phyloP scores from a whole-genome alignment of 192 early-diverging fungal genomes.

The Podila epigama region DNA sequence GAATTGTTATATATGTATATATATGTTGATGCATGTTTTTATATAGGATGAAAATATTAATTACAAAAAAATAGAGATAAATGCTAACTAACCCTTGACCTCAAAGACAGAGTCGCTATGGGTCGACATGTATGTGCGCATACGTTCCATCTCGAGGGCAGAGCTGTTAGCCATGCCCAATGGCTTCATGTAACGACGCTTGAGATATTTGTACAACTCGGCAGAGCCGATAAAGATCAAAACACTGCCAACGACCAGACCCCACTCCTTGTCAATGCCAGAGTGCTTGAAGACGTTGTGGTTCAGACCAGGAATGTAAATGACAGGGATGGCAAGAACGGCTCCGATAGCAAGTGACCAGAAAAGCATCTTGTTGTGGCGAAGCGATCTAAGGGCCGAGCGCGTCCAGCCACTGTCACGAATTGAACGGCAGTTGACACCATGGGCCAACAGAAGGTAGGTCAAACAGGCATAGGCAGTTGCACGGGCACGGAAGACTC shows the following conservation, averaged over 20 bases:
- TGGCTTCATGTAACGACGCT: conserved; percentile 13
- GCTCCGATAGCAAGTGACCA: conserved; percentile 58
- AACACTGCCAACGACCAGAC: background rate
- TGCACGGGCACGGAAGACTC: conserved; percentile 76
- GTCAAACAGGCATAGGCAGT: conserved; percentile 75
- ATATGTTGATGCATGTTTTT: background rate
- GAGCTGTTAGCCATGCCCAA: background rate
- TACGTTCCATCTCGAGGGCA: conserved; percentile 6
- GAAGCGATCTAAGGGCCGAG: background rate
- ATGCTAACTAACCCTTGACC: background rate
- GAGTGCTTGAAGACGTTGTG: conserved; percentile 24
- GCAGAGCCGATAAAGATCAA: conserved; percentile 17
- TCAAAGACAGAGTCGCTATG: background rate
- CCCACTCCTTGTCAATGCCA: conserved; percentile 15
- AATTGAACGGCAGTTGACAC: conserved; percentile 75
- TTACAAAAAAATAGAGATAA: too few species aligned
- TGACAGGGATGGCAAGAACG: conserved; percentile 36
- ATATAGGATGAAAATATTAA: too few species aligned
- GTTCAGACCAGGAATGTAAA: conserved; percentile 40
- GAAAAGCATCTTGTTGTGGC: conserved; percentile 39
- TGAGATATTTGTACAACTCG: conserved; percentile 17
- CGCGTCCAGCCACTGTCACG: conserved; percentile 64
- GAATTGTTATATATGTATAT: too few species aligned
- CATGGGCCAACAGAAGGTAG: conserved; percentile 72
- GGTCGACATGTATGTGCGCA: conserved; percentile 15